phyloP scores from a whole-genome alignment of 352 stramenopile species.

The Phytophthora podocarpi region DNA sequence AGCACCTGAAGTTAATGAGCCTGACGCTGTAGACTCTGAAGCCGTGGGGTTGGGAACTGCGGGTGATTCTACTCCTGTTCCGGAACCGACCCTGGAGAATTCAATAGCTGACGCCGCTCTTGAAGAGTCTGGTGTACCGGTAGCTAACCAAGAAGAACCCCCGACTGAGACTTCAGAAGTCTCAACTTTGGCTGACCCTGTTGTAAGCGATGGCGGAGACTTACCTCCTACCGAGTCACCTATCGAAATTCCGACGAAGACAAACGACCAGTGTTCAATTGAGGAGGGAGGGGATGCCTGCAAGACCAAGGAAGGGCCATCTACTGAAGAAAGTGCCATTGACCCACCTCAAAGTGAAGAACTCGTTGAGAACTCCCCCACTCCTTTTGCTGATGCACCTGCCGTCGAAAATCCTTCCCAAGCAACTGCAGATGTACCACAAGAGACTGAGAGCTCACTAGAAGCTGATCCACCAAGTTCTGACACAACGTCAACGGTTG shows the following conservation, averaged over 20 bases:
- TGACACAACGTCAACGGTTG: neutral
- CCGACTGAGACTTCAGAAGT: neutral
- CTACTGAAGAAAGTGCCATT: neutral
- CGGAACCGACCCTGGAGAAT: neutral
- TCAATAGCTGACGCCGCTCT: neutral
- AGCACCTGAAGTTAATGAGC: neutral
- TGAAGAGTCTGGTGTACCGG: neutral
- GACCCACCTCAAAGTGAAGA: neutral
- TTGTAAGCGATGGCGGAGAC: neutral
- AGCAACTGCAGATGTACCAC: neutral
- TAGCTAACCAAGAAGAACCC: conserved; percentile 2
- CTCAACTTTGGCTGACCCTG: neutral
- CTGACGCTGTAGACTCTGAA: neutral
- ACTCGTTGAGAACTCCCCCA: neutral
- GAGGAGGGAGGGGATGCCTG: neutral
- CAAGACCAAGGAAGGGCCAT: neutral
- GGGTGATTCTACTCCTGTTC: neutral
- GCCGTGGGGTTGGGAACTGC: no score
- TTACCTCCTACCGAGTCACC: neutral
- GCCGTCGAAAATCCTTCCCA: neutral
- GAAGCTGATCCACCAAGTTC: neutral
- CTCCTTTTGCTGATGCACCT: neutral
- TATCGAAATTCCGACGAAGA: neutral
- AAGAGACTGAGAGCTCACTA: neutral
- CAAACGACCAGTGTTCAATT: neutral